Evolutionary conservation across 345 rosid genomes (phyloP), one percentile per base, ranked within the genome.

Genomic region (Euphorbia peplus): DNA sequence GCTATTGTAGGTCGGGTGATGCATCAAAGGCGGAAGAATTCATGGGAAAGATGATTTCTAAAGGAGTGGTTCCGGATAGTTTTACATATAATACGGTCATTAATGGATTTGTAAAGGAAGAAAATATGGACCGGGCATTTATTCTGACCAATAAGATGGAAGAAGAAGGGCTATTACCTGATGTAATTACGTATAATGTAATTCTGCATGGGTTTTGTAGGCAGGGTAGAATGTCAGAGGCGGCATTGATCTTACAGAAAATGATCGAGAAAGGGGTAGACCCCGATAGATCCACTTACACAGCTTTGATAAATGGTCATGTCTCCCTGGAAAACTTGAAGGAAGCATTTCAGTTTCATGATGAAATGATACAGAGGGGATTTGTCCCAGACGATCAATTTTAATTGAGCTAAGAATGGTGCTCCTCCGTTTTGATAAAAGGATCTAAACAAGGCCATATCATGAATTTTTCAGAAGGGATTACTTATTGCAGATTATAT

Each of bases 351-450:
- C 79, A 85, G 50, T 85, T 83, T 69, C 98, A 92, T 71, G 88
- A 88, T 70, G 92, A 92, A 81, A 92, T 92, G 95, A 71, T 92
- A 68, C 86, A 69, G 60, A 83, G 86, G 73, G 95, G 98, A 15
- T 85, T 92, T 74, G 86, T 85, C 63, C 98, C 93, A 8, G 97
- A 92, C 67, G 96, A 67, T 60, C 63, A 42, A 25, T 60, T 71
- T 67, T 76, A 64, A 39, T 55, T 25, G 32, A 28, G 32, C 42
- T 15, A 11, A n/a, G 18, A 4, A 30, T n/a, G 42, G 21, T 26
- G 61, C 46, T 21, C 51, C 25, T 0, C 78, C 21, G 74, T 82
- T 51, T 76, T 86, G 77, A 85, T 85, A 63, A 82, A 48, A 85
- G 90, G 77, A 79, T 72, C 86, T 82, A 63, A 75, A 76, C 57